Evolutionary conservation across 108 stramenopile species (phyloP).

Genomic region (Cyclostephanos tholiformis): DNA sequence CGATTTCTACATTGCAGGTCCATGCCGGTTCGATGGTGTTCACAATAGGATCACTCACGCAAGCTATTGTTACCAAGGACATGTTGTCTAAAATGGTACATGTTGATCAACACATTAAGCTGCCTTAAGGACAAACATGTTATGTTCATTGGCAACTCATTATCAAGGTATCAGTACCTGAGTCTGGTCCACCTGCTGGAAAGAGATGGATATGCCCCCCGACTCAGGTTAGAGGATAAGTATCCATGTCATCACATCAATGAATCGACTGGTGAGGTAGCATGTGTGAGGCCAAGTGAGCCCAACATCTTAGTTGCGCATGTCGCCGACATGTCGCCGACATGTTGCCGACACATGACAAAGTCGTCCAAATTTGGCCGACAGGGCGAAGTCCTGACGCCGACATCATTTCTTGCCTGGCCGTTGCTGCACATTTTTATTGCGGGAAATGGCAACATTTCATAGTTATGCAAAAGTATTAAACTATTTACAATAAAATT

Average conservation of each 20-base stretch:
- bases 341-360: too few species aligned
- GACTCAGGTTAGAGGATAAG: neutral
- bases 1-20: slow-evolving; percentile 13
- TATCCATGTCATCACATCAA: slow-evolving; percentile 3
- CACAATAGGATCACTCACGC: slow-evolving; percentile 9
- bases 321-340: too few species aligned
- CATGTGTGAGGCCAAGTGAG: slow-evolving; percentile 1
- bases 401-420: too few species aligned
- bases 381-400: too few species aligned
- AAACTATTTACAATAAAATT: too few species aligned
- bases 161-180: slow-evolving; percentile 54
- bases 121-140: slow-evolving; percentile 22
- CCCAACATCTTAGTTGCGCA: too few species aligned
- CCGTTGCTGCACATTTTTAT: too few species aligned
- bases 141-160: slow-evolving; percentile 49
- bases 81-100: slow-evolving; percentile 17
- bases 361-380: too few species aligned
- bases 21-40: neutral
- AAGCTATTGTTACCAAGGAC: slow-evolving; percentile 12
- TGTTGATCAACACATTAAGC: neutral
- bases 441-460: too few species aligned
- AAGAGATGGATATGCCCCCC: slow-evolving; percentile 3
- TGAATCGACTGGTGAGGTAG: neutral
- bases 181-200: slow-evolving; percentile 37
- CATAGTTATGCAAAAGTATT: too few species aligned